These are phyloP conservation scores for Anthoceros angustus DNA, from an alignment of 225 moss, liverwort and hornwort species.

Conservation along the genomic window DNA sequence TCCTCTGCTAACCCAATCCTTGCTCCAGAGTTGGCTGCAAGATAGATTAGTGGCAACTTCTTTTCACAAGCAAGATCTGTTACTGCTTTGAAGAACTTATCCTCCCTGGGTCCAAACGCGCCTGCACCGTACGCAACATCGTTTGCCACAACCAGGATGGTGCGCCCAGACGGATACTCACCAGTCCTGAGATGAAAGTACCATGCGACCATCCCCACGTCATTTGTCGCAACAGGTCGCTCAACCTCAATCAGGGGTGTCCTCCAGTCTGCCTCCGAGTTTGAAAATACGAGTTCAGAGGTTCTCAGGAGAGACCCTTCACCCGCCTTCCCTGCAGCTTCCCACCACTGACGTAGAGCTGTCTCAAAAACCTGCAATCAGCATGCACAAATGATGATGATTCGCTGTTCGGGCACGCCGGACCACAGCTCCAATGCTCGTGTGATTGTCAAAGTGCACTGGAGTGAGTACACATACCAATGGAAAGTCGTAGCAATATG, in stretches of 20 bases:
- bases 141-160: conserved; percentile 56
- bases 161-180: conserved; percentile 54
- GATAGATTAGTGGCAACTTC: conserved; percentile 71
- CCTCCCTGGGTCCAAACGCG: conserved; percentile 78
- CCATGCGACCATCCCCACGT: conserved; percentile 93
- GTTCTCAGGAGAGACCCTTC: conserved; percentile 29
- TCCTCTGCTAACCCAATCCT: conserved; percentile 85
- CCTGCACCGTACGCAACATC: conserved; percentile 83
- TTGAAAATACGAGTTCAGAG: conserved; percentile 48
- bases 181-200: conserved; percentile 51
- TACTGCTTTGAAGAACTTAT: conserved; percentile 69
- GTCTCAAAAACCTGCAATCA: conserved; percentile 54
- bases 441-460: background rate
- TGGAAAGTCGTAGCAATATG: conserved; percentile 90
- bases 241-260: conserved; percentile 36
- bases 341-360: conserved; percentile 49
- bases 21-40: conserved; percentile 90
- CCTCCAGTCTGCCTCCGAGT: conserved; percentile 34
- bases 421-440: too few relatives aligned
- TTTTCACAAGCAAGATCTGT: conserved; percentile 57
- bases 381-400: background rate
- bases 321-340: conserved; percentile 8
- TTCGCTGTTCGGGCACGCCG: too few relatives aligned
- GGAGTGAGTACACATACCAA: conserved; percentile 23
- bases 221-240: conserved; percentile 53